Evolutionary conservation across 805 yeast genomes (phyloP).

Genomic region (Ogataea nonfermentans): DNA sequence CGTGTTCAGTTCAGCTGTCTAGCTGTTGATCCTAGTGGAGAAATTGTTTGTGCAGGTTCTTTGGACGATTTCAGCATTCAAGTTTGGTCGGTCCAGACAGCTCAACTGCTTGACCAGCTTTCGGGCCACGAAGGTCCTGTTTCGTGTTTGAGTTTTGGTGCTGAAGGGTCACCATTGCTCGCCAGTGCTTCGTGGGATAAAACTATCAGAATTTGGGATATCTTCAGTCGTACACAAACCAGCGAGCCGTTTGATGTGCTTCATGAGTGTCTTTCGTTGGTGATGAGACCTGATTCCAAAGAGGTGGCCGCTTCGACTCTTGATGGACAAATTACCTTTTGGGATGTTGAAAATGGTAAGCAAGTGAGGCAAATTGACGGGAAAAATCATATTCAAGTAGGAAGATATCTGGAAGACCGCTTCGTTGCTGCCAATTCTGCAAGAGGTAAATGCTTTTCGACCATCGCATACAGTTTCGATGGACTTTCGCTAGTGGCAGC

Average conservation of each 20-base stretch:
- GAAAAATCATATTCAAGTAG: constrained; percentile 79
- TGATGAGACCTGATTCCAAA: constrained; percentile 91
- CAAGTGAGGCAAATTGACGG: constrained; percentile 86
- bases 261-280: constrained; percentile 78
- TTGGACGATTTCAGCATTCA: constrained; percentile 85
- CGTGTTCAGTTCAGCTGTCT: constrained; percentile 82
- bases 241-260: constrained; percentile 88
- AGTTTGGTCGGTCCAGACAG: constrained; percentile 97
- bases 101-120: constrained; percentile 82
- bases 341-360: constrained; percentile 78
- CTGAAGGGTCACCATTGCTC: constrained; percentile 61
- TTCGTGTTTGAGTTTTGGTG: constrained; percentile 81
- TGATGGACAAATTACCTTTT: constrained; percentile 82
- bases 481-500: constrained; percentile 88
- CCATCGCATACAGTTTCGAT: constrained; percentile 83
- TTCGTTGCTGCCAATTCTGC: constrained; percentile 78
- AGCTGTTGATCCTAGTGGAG: constrained; percentile 97
- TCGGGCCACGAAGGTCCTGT: constrained; percentile 97
- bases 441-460: constrained; percentile 79
- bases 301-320: constrained; percentile 84
- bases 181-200: constrained; percentile 98
- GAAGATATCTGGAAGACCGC: constrained; percentile 79
- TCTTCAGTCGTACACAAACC: constrained; percentile 80
- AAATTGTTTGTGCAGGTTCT: constrained; percentile 93
- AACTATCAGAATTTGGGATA: constrained; percentile 89